These are phyloP conservation scores for Pterocarpus macrocarpus DNA, from an alignment of 306 rosid species.

Conservation along the genomic window DNA sequence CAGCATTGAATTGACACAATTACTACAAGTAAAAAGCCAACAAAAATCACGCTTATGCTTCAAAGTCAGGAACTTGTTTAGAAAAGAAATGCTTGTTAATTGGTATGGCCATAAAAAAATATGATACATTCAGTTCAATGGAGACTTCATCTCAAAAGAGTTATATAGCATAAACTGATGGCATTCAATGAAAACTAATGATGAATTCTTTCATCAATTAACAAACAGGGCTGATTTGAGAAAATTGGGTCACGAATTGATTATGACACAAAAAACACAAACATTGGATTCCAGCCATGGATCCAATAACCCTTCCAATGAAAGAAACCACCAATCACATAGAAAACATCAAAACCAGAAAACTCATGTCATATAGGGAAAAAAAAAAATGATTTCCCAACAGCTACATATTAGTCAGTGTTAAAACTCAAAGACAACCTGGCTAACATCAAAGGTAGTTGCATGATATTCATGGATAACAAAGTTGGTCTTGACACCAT, in stretches of 20 bases:
- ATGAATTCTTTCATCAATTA: conserved; percentile 18
- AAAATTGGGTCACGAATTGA: background rate
- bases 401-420: no score
- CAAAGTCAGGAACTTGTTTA: background rate
- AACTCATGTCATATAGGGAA: background rate
- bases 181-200: background rate
- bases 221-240: background rate
- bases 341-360: conserved; percentile 16
- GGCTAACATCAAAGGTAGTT: background rate
- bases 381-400: background rate
- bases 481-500: conserved; percentile 57
- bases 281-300: conserved; percentile 11
- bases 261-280: background rate
- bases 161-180: background rate
- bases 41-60: background rate
- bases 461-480: conserved; percentile 75
- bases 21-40: conserved; percentile 14
- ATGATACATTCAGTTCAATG: background rate
- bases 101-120: conserved; percentile 12
- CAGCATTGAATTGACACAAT: background rate
- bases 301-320: conserved; percentile 29
- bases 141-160: background rate
- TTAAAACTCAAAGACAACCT: conserved; percentile 50
- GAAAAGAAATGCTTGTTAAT: no score
- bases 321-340: background rate